A percentile compares a stretch with the other conserved stretches of the same genome.
Evolutionary conservation across 305 asterid genomes (phyloP).

Genomic region (Salvia sclarea): DNA sequence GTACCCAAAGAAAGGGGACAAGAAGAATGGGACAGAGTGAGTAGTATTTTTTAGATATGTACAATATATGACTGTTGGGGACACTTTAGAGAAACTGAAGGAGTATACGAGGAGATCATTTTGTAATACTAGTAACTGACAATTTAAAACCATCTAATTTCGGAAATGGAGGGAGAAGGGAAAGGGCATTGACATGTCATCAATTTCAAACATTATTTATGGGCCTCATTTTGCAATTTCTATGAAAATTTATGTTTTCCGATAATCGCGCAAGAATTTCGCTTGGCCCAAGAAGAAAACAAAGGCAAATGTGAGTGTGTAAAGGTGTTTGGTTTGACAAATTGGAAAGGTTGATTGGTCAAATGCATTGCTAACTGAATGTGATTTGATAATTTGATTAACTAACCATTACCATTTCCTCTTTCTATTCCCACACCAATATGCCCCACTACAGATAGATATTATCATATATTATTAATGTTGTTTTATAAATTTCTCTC

Average conservation of each 20-base stretch:
- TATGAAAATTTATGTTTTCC: constrained; percentile 17
- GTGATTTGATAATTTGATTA: constrained; percentile 25
- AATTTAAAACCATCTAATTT: neutral
- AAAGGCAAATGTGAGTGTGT: constrained; percentile 28
- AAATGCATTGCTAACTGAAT: constrained; percentile 39
- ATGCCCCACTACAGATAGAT: neutral
- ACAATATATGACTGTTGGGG: too few species aligned
- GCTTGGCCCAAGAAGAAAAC: constrained; percentile 34
- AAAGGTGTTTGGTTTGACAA: constrained; percentile 42
- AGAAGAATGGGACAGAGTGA: too few species aligned
- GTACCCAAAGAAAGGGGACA: too few species aligned
- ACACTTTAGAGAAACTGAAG: too few species aligned
- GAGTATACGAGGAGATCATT: neutral
- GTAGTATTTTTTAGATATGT: too few species aligned
- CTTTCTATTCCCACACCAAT: constrained; percentile 14
- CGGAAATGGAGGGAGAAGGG: neutral
- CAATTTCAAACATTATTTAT: neutral
- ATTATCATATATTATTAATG: neutral
- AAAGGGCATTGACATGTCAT: neutral
- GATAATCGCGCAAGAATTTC: constrained; percentile 49
- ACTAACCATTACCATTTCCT: constrained; percentile 16
- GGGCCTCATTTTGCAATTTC: constrained; percentile 17
- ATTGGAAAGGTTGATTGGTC: constrained; percentile 44
- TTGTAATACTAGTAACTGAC: neutral
- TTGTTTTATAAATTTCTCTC: neutral